Conservation (phyloP, 192 early-diverging fungal species). For the Mortierella alpina region DNA sequence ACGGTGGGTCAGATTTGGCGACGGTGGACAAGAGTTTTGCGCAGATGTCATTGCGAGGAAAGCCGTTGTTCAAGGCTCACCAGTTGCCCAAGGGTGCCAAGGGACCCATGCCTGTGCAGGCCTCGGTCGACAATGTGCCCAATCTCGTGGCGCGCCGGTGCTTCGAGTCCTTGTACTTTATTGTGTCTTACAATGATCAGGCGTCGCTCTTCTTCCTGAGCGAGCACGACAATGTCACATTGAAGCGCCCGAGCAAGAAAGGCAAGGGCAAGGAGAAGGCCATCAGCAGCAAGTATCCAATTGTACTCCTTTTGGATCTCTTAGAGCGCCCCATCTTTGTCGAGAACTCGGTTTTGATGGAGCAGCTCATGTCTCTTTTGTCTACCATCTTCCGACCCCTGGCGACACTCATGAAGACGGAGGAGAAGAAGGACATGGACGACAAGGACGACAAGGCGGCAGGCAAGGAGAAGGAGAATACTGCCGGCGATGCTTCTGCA, state of each 20-base stretch:
- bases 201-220: slow-evolving; percentile 83
- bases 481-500: not conserved
- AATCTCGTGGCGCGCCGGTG: slow-evolving; percentile 90
- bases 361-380: slow-evolving; percentile 88
- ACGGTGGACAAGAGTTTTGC: slow-evolving; percentile 81
- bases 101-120: slow-evolving; percentile 14
- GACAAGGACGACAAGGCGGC: slow-evolving; percentile 5
- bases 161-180: slow-evolving; percentile 84
- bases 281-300: slow-evolving; percentile 64
- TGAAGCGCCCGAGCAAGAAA: slow-evolving; percentile 65
- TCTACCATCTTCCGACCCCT: slow-evolving; percentile 85
- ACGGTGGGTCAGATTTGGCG: slow-evolving; percentile 80
- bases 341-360: slow-evolving; percentile 82
- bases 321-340: slow-evolving; percentile 87
- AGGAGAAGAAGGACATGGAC: slow-evolving; percentile 20
- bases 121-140: slow-evolving; percentile 75
- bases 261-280: slow-evolving; percentile 72
- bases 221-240: slow-evolving; percentile 71
- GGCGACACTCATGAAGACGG: slow-evolving; percentile 65
- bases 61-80: slow-evolving; percentile 60
- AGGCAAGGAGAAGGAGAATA: slow-evolving; percentile 11
- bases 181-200: slow-evolving; percentile 84
- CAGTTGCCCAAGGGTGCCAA: slow-evolving; percentile 35
- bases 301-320: slow-evolving; percentile 85
- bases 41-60: slow-evolving; percentile 75